Conservation (phyloP, 2,329 filamentous ascomycete species). For the Monilinia laxa region DNA sequence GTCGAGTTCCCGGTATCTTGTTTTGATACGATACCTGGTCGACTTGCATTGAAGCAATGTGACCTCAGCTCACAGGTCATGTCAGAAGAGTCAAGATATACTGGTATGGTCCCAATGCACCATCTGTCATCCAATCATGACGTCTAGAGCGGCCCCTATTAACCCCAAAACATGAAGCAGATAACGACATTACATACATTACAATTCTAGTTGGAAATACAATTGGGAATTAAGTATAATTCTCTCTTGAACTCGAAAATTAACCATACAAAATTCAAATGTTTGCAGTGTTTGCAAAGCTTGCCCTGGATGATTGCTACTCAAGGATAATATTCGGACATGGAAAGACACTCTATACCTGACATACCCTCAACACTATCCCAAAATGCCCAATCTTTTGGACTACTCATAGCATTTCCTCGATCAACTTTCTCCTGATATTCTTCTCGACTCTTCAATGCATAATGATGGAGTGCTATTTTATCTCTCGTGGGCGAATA, state of each 20-base stretch:
- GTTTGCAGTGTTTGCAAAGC: background rate
- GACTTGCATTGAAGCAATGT: background rate
- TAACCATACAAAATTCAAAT: background rate
- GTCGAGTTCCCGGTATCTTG: background rate
- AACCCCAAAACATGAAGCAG: background rate
- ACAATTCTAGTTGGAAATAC: background rate
- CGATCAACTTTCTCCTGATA: conserved; percentile 38
- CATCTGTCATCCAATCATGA: background rate
- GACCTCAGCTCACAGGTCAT: background rate
- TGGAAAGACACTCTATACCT: conserved; percentile 35
- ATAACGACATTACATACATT: background rate
- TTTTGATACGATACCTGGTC: background rate
- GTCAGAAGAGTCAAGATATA: background rate
- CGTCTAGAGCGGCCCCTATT: background rate
- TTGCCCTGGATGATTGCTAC: background rate
- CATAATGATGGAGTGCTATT: conserved; percentile 41
- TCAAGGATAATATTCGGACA: conserved; percentile 36
- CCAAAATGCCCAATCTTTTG: conserved; percentile 37
- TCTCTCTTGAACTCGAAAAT: background rate
- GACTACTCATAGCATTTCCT: conserved; percentile 36
- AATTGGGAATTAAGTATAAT: background rate
- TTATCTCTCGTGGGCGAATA: conserved; percentile 37
- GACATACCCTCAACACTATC: conserved; percentile 35
- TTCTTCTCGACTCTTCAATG: conserved; percentile 40
- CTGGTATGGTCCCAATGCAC: background rate